Conservation (phyloP, 768 basidiomycete genomes). For the Cystofilobasidium capitatum region DNA sequence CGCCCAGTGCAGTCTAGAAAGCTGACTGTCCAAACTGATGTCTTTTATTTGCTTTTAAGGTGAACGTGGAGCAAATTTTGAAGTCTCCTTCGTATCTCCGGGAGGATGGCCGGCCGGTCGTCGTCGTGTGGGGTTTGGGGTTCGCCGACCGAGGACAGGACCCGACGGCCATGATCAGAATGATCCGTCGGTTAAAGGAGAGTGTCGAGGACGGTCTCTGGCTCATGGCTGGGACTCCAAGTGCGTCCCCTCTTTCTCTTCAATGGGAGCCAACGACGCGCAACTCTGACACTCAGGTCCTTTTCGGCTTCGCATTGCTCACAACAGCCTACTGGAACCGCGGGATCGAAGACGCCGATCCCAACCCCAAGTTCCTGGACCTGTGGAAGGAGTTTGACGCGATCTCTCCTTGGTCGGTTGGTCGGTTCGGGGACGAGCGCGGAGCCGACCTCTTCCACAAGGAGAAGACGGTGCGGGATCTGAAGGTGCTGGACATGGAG, state of each 20-base stretch:
- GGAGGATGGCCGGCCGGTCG: slow-evolving; percentile 53
- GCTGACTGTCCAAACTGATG: neutral
- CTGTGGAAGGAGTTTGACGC: slow-evolving; percentile 57
- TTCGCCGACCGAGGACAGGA: slow-evolving; percentile 55
- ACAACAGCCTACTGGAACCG: slow-evolving; percentile 51
- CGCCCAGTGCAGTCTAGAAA: neutral
- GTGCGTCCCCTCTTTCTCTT: slow-evolving; percentile 9
- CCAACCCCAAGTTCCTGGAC: slow-evolving; percentile 54
- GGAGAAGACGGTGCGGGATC: slow-evolving; percentile 55
- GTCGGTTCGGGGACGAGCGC: slow-evolving; percentile 53
- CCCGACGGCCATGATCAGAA: slow-evolving; percentile 50
- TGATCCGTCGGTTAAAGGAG: slow-evolving; percentile 52
- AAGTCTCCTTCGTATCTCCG: slow-evolving; percentile 14
- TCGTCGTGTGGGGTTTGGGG: slow-evolving; percentile 72
- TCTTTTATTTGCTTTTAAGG: neutral
- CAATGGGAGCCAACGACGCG: too few species aligned
- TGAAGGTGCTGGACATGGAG: slow-evolving; percentile 49
- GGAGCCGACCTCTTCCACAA: slow-evolving; percentile 58
- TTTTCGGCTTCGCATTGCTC: neutral
- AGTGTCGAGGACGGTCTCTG: slow-evolving; percentile 63
- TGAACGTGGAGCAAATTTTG: slow-evolving; percentile 14
- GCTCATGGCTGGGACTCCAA: slow-evolving; percentile 39
- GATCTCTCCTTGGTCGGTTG: slow-evolving; percentile 62
- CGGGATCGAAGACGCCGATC: slow-evolving; percentile 58
- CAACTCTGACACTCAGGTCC: too few species aligned